These are phyloP conservation scores for Mycena capillaripes DNA, from an alignment of 768 basidiomycete genomes.

Conservation along the genomic window DNA sequence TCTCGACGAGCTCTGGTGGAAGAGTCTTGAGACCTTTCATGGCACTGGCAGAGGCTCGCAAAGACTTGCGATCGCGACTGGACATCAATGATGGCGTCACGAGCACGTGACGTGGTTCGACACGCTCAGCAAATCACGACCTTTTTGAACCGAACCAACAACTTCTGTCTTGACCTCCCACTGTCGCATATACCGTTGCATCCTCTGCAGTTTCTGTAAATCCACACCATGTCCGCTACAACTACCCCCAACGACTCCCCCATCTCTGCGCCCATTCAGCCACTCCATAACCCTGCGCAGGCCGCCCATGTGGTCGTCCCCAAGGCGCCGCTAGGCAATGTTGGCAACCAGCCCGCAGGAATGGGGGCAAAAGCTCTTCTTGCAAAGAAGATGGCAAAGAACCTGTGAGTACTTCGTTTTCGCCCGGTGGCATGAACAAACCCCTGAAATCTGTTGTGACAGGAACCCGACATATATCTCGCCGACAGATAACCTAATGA, in stretches of 20 bases:
- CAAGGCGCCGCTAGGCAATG: constrained; percentile 84
- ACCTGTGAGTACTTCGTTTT: constrained; percentile 69
- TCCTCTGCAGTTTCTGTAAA: constrained; percentile 21
- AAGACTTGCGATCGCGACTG: too few relatives aligned
- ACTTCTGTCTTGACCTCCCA: not conserved
- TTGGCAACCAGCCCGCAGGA: constrained; percentile 70
- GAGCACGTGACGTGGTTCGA: constrained; percentile 5
- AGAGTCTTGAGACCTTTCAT: constrained; percentile 30
- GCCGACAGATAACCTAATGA: constrained; percentile 96
- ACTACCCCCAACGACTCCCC: constrained; percentile 80
- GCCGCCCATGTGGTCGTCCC: constrained; percentile 85
- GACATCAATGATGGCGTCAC: not conserved
- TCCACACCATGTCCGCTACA: constrained; percentile 64
- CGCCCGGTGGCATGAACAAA: constrained; percentile 12
- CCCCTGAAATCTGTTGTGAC: constrained; percentile 34
- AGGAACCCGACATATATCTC: constrained; percentile 93
- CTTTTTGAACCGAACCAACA: not conserved
- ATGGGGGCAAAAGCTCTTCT: constrained; percentile 94
- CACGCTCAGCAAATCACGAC: not conserved
- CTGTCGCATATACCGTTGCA: not conserved
- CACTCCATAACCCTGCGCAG: constrained; percentile 88
- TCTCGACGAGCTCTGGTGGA: constrained; percentile 46
- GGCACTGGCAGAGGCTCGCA: too few relatives aligned
- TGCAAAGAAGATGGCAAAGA: constrained; percentile 94
- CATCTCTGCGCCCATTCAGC: constrained; percentile 72